Base-by-base conservation (phyloP, 2,329 filamentous ascomycete species). In the Fusarium sublunatum region DNA sequence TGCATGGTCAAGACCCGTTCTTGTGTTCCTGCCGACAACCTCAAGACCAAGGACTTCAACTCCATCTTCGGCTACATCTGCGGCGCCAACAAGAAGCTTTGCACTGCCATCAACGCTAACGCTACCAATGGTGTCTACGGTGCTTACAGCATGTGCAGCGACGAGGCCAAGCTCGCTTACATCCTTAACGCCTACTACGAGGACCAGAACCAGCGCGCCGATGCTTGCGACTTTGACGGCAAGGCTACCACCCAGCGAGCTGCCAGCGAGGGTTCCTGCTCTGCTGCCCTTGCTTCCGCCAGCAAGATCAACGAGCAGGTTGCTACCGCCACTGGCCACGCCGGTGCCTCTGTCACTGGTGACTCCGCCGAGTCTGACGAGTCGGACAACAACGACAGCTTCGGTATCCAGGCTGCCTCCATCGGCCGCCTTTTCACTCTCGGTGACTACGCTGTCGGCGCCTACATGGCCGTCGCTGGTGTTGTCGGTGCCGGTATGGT, bases 1-100 rank as follows among this genome's bases (percentile, higher is more conserved):
- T 99, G 95, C 86, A 97, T 97, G 91, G 84, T 86, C 76, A 81
- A 86, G 64, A 87, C 87, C 40, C 81, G 96, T 54, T 79, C 81
- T 57, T 99, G 95, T 79, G 83, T 85, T 26, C 86, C 92, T 59
- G 81, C 84, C 41, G 77, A 82, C 42, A 77, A 78, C 69, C 79
- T 92, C 24, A 79, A 83, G 64, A 75, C 80, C 45, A 81, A 88
- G 50, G 79, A 86, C 53, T 90, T 87, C 71, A 86, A 84, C 45
- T 79, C 83, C 13, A 84, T 95, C 68, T 98, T 98, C 77, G 82
- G 82, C 74, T 88, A 80, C 75, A 85, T 94, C 76, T 95, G 91
- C 78, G 89, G 87, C 53, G 72, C 78, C 40, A 74, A 82, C 57
- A 74, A 77, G 41, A 72, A 76, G 32, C 82, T 84, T 67, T 95